Base-by-base conservation (phyloP, 768 basidiomycete genomes). In the Rubroboletus pulcherrimus region DNA sequence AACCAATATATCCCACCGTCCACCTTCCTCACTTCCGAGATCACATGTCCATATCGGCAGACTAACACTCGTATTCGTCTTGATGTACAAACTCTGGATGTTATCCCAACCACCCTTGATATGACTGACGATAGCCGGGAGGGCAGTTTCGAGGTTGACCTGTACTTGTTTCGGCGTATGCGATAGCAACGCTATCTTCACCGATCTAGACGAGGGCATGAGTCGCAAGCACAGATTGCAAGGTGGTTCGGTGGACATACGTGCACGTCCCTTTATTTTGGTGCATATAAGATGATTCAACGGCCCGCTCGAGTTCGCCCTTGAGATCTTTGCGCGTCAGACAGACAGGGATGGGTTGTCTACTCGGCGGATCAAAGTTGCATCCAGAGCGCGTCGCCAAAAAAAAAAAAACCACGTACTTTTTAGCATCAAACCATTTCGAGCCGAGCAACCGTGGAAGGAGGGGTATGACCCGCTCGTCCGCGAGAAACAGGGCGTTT, bases 271-370 rank as follows among this genome's bases (percentile, higher is more conserved):
- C 97, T 60, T 83, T 85, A 53, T 94, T 93, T 73, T 94, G 91
- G 70, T 94, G 90, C 87, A 97, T 91, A 72, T 97, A 97, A 3
- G 96, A 95, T 11, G 94, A 93, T 5, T 86, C 86, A 60, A 99
- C 85, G 17, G 96, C 96, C 43, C 87, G 85, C 70, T 96, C 95
- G 10, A 99, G 81, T 65, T 98, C 94, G 45, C 78, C 81, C 70
- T 98, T 98, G 55, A 99, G 80, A 71, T 96, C 90, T 66, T 93
- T 94, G 24, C 87, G 84, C 11, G 81, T 86, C 50, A 99, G 71
- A 60, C 83, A 86, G n/a, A 98, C 96, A 1, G 97, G 93, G 33
- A 98, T 91, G 1, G 97, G 97, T 71, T 96, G 92, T 74, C 95
- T 98, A 55, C 6, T 57, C 47, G 21, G 19, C 48, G 7, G 48